phyloP scores from a whole-genome alignment of 2,329 filamentous ascomycete species.

The Dactylonectria macrodidyma region DNA sequence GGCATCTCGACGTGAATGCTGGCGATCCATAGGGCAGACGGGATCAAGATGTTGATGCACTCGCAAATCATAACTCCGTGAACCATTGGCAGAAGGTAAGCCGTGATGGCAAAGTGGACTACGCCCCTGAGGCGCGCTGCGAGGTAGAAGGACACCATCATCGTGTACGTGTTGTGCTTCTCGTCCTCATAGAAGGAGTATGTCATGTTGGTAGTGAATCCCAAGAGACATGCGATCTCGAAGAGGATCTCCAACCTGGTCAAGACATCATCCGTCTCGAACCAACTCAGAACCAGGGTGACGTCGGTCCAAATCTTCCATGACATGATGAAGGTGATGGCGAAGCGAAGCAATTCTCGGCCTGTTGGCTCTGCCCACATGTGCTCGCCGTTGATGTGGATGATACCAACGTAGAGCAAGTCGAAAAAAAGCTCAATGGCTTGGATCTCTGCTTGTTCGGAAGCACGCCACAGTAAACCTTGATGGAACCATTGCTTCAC shows the following conservation, averaged over 20 bases:
- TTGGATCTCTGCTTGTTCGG: constrained; percentile 71
- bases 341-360: constrained; percentile 70
- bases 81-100: constrained; percentile 69
- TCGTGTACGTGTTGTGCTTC: constrained; percentile 67
- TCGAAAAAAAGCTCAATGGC: constrained; percentile 77
- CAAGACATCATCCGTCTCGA: constrained; percentile 73
- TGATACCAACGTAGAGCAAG: constrained; percentile 74
- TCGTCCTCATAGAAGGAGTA: constrained; percentile 64
- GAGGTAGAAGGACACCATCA: constrained; percentile 74
- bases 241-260: constrained; percentile 72
- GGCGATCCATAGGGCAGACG: constrained; percentile 71
- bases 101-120: constrained; percentile 62
- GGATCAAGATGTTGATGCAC: constrained; percentile 60
- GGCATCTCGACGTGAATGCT: constrained; percentile 71
- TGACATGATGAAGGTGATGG: constrained; percentile 73
- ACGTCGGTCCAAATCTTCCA: constrained; percentile 77
- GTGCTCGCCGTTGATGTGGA: constrained; percentile 74
- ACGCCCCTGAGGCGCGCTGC: constrained; percentile 69
- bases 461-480: constrained; percentile 74
- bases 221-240: constrained; percentile 72
- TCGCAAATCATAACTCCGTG: constrained; percentile 68
- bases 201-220: constrained; percentile 74
- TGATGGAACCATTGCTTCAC: constrained; percentile 78
- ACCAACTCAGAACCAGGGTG: constrained; percentile 71
- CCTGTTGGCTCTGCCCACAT: constrained; percentile 70